These are phyloP conservation scores for Blastobotrys attinorum DNA, from an alignment of 805 yeast genomes.

Conservation along the genomic window DNA sequence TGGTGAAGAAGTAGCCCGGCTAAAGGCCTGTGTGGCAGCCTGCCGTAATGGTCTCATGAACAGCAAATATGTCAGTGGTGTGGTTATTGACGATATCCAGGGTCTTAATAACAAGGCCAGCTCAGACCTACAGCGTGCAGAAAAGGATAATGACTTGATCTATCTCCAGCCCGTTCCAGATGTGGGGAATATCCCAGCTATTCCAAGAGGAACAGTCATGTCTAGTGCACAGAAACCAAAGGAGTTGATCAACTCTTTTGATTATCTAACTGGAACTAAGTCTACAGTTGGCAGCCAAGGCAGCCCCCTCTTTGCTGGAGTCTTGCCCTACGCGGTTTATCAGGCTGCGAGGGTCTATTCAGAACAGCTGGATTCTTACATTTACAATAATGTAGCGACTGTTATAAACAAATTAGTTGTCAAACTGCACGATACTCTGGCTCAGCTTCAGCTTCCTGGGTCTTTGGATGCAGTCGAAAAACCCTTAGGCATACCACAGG, in stretches of 20 bases:
- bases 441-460: conserved; percentile 49
- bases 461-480: conserved; percentile 52
- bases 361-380: conserved; percentile 53
- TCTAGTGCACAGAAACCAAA: conserved; percentile 41
- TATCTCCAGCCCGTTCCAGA: conserved; percentile 60
- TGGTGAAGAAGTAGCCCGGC: conserved; percentile 64
- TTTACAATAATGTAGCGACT: conserved; percentile 36
- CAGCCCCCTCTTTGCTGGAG: conserved; percentile 40
- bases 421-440: conserved; percentile 25
- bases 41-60: conserved; percentile 32
- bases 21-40: conserved; percentile 36
- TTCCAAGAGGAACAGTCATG: conserved; percentile 42
- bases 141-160: conserved; percentile 74
- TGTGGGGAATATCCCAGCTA: conserved; percentile 31
- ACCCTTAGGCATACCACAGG: conserved; percentile 49
- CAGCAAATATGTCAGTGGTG: conserved; percentile 34
- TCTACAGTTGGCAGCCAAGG: conserved; percentile 5
- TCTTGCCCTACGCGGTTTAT: conserved; percentile 60
- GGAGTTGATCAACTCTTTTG: conserved; percentile 30
- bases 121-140: conserved; percentile 45
- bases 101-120: conserved; percentile 42
- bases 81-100: conserved; percentile 44
- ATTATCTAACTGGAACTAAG: conserved; percentile 17
- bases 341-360: conserved; percentile 60
- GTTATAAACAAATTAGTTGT: conserved; percentile 21